Percentiles rank a stretch among this genome's conserved stretches.
Evolutionary conservation across 108 stramenopile species (phyloP).

Genomic region (Skeletonema potamos): DNA sequence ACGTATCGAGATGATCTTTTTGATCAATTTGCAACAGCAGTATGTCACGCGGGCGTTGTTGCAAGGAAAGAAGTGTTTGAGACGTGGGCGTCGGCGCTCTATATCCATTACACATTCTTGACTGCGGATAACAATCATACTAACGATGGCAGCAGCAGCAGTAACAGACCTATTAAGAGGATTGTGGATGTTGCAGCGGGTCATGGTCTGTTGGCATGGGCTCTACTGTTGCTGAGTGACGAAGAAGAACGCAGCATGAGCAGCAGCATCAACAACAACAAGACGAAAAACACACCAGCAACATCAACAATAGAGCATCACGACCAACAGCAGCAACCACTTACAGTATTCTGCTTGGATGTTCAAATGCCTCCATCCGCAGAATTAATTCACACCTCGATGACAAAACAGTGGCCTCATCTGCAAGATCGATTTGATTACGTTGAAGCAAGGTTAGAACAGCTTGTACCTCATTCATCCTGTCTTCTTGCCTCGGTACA

Average conservation of each 20-base stretch:
- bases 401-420: slow-evolving; percentile 47
- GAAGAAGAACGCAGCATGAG: neutral
- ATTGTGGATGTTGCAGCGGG: slow-evolving; percentile 62
- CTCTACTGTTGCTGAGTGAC: slow-evolving; percentile 48
- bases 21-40: slow-evolving; percentile 53
- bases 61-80: slow-evolving; percentile 75
- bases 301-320: neutral
- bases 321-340: slow-evolving; percentile 2
- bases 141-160: neutral
- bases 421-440: slow-evolving; percentile 51
- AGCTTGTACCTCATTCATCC: slow-evolving; percentile 42
- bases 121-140: neutral
- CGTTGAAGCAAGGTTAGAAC: slow-evolving; percentile 58
- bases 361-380: slow-evolving; percentile 60
- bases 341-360: slow-evolving; percentile 57
- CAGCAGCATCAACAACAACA: neutral
- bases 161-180: slow-evolving; percentile 5
- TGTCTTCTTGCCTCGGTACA: slow-evolving; percentile 61
- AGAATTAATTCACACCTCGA: slow-evolving; percentile 41
- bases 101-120: slow-evolving; percentile 55
- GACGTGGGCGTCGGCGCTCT: slow-evolving; percentile 64
- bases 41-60: slow-evolving; percentile 48
- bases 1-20: slow-evolving; percentile 36
- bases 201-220: slow-evolving; percentile 70
- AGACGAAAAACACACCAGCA: neutral